phyloP scores from a whole-genome alignment of 1,139 yeast genomes.

The Scheffersomyces stambukii region DNA sequence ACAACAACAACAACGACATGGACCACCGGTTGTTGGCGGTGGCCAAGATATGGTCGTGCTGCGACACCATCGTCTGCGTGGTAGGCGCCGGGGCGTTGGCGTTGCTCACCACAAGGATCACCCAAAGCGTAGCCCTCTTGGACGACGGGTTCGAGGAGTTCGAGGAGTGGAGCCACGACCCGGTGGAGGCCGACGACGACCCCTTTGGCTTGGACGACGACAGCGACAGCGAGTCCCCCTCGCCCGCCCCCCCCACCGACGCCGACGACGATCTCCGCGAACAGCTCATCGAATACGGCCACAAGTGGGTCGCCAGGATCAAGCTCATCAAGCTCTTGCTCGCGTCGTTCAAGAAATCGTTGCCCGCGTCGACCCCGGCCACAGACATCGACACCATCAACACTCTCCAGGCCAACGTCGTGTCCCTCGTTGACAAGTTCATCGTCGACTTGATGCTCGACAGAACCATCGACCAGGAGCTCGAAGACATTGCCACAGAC shows the following conservation, averaged over 20 bases:
- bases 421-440: conserved; percentile 38
- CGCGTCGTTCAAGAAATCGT: conserved; percentile 52
- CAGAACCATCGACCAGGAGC: conserved; percentile 28
- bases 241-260: conserved; percentile 11
- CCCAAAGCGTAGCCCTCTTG: conserved; percentile 42
- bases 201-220: conserved; percentile 35
- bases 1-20: background rate
- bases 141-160: conserved; percentile 65
- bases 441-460: conserved; percentile 49
- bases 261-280: conserved; percentile 20
- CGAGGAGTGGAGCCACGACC: conserved; percentile 63
- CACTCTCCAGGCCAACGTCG: conserved; percentile 26
- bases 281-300: conserved; percentile 36
- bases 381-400: conserved; percentile 33
- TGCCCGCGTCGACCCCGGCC: conserved; percentile 38
- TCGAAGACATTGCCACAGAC: conserved; percentile 18
- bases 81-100: conserved; percentile 49
- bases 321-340: conserved; percentile 53
- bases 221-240: conserved; percentile 22
- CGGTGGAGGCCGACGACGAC: conserved; percentile 44
- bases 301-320: conserved; percentile 49
- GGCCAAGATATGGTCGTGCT: conserved; percentile 62
- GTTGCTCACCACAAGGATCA: conserved; percentile 42
- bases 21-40: conserved; percentile 51
- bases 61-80: conserved; percentile 42